Base-by-base conservation (phyloP, 177 flowering plant genomes). In the Vitis hybrid region DNA sequence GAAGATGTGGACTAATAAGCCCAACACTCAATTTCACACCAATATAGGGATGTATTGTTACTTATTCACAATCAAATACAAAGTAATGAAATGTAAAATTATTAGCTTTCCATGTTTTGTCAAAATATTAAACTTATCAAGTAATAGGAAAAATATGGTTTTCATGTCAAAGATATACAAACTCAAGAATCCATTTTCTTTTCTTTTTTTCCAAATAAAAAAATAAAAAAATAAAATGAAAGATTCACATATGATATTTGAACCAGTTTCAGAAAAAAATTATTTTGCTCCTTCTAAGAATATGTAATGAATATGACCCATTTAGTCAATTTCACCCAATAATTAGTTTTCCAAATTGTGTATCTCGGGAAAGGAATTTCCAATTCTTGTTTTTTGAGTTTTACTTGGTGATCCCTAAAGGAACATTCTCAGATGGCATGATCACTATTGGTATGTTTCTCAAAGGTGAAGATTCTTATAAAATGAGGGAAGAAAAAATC, bases 351-450 rank as follows among this genome's bases (percentile, higher is more conserved):
- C 24, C 56, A 52, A 16, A 66, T 8, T 30, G 14, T 8, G 9
- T 61, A 10, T 19, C 15, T 2, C 11, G 6, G 49, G 24, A 51
- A 19, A 48, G 3, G 11, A 19, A 64, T 18, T 18, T 1, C 18
- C 19, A 14, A 18, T 15, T 64, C 13, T 54, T 54, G 1, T 12
- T 27, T 32, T 66, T 59, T 16, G 0, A 1, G 50, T 11, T 64
- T 83, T 82, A 92, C 97, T 94, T 89, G 79, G 35, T 90, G 75
- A 94, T 93, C 60, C 97, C 88, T 68, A 96, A 82, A 65, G 97
- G 98, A 64, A 90, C 91, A 85, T 93, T 89, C 75, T 93, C 97
- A 66, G 97, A 92, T 49, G 98, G 91, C 97, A 93, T 92, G 60
- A 93, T 89, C 24, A 94, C 94, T 15, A 94, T 96, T 24, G 98